Evolutionary conservation across 2,329 filamentous ascomycete species (phyloP).

Genomic region (Arthrobotrys entomopaga): DNA sequence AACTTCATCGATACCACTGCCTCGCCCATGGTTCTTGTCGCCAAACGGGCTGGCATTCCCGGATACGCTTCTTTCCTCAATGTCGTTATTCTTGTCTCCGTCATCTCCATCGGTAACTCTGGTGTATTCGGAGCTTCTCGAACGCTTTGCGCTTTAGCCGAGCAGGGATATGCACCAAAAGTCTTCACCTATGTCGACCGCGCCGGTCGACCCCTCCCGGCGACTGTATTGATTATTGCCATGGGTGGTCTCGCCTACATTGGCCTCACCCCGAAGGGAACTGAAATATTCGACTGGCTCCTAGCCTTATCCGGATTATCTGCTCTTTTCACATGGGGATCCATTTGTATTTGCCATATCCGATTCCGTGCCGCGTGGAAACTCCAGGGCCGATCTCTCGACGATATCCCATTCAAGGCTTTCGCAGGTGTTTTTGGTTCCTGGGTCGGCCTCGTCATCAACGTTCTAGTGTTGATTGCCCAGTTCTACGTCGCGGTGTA

Average conservation of each 20-base stretch:
- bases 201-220: conserved; percentile 68
- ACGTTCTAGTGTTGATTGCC: conserved; percentile 67
- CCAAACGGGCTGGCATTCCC: conserved; percentile 66
- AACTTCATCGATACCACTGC: conserved; percentile 59
- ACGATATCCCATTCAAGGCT: conserved; percentile 74
- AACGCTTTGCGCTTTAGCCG: conserved; percentile 70
- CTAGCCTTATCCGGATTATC: conserved; percentile 72
- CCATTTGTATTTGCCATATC: conserved; percentile 74
- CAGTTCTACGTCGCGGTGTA: conserved; percentile 64
- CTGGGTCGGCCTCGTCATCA: conserved; percentile 70
- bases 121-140: conserved; percentile 71
- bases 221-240: conserved; percentile 65
- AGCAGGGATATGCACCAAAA: conserved; percentile 70
- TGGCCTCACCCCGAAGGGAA: conserved; percentile 64
- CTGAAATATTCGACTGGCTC: conserved; percentile 72
- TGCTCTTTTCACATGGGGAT: conserved; percentile 73
- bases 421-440: conserved; percentile 72
- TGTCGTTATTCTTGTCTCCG: conserved; percentile 66
- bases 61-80: conserved; percentile 68
- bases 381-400: conserved; percentile 69
- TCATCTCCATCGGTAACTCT: conserved; percentile 66
- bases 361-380: conserved; percentile 73
- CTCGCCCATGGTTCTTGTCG: conserved; percentile 67
- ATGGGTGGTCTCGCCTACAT: conserved; percentile 68
- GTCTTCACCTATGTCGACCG: conserved; percentile 70